Percentiles rank a stretch among this genome's conserved stretches.
Conservation (phyloP, 306 rosid species). For the Sophora flavescens region DNA sequence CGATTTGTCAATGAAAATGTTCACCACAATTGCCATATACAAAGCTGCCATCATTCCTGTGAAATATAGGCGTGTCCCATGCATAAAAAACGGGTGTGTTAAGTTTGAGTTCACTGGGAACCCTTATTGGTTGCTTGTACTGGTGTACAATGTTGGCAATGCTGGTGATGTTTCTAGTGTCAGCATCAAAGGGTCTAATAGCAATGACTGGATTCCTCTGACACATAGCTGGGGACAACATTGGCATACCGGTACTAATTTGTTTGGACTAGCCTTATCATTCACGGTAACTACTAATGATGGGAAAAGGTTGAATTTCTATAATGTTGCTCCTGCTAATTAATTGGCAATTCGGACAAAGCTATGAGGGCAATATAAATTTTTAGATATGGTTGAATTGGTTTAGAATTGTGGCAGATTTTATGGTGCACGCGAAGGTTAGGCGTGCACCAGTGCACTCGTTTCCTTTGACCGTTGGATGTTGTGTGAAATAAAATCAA, state of each 20-base stretch:
- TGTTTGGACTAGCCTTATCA: constrained; percentile 66
- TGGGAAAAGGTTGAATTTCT: constrained; percentile 43
- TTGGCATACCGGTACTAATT: constrained; percentile 10
- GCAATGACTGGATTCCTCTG: constrained; percentile 53
- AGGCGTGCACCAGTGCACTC: too few species aligned
- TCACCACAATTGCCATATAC: constrained; percentile 51
- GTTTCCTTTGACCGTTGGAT: too few species aligned
- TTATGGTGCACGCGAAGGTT: too few species aligned
- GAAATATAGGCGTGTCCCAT: constrained; percentile 46
- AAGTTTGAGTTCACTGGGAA: constrained; percentile 67
- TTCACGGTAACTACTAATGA: constrained; percentile 60
- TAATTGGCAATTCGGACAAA: constrained; percentile 67
- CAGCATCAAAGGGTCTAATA: constrained; percentile 49
- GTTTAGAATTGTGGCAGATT: neutral
- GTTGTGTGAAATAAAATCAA: too few species aligned
- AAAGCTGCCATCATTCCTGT: constrained; percentile 71
- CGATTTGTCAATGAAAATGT: constrained; percentile 70
- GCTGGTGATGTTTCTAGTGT: constrained; percentile 57
- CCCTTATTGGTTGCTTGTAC: constrained; percentile 48
- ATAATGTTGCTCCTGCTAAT: constrained; percentile 48
- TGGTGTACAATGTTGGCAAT: constrained; percentile 66
- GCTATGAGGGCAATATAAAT: constrained; percentile 33
- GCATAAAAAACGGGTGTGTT: constrained; percentile 56
- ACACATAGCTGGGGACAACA: constrained; percentile 67
- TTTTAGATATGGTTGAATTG: constrained; percentile 22